Conservation (phyloP, 495 filamentous ascomycete species). For the Tuber melanosporum region DNA sequence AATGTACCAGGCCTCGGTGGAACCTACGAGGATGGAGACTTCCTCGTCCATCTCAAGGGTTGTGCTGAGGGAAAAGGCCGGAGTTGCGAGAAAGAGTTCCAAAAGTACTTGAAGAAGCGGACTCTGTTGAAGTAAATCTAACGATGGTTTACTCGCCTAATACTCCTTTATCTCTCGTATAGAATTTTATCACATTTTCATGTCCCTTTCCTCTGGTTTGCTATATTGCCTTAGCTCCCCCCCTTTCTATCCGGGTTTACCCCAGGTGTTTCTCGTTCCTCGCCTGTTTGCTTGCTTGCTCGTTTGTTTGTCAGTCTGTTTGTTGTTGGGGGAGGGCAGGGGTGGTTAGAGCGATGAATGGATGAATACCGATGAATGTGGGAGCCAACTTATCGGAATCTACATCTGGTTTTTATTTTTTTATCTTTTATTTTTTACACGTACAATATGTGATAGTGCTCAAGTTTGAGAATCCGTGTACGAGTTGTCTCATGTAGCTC, state of each 20-base stretch:
- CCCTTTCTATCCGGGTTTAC: background rate
- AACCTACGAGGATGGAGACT: constrained; percentile 74
- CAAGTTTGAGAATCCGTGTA: background rate
- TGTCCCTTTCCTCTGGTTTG: background rate
- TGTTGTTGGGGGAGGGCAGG: background rate
- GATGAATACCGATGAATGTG: background rate
- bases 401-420: background rate
- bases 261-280: background rate
- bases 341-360: background rate
- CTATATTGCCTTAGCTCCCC: background rate
- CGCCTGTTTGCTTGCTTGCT: background rate
- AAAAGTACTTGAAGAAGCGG: constrained; percentile 51
- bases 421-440: background rate
- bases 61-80: constrained; percentile 54
- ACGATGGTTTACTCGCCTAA: background rate
- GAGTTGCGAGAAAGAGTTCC: constrained; percentile 66
- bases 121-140: constrained; percentile 11
- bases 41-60: constrained; percentile 65
- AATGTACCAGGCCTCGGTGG: constrained; percentile 42
- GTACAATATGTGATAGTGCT: background rate
- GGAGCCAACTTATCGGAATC: background rate
- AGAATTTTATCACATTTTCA: background rate
- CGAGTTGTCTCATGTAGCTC: background rate
- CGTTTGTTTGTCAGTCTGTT: background rate
- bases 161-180: background rate